Conservation (phyloP, 108 stramenopile genomes). For the Nitzschia inconspicua region DNA sequence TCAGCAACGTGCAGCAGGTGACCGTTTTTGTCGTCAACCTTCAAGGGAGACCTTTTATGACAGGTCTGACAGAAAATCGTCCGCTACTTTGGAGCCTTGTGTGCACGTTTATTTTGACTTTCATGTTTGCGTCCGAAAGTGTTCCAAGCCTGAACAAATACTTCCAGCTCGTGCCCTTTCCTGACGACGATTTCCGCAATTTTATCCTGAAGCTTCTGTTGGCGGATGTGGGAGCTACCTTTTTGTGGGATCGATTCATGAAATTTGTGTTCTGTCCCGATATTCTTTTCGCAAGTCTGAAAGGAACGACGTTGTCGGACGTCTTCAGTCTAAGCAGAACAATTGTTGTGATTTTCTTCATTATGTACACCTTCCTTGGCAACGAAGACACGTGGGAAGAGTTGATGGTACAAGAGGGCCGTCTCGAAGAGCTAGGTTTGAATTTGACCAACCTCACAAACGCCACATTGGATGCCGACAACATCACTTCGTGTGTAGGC, state of each 20-base stretch:
- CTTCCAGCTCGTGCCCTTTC: slow-evolving; percentile 97
- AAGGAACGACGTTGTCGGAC: slow-evolving; percentile 86
- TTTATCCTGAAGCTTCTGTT: slow-evolving; percentile 78
- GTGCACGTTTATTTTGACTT: slow-evolving; percentile 85
- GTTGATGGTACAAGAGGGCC: slow-evolving; percentile 68
- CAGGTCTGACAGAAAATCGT: slow-evolving; percentile 92
- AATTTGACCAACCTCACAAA: slow-evolving; percentile 32
- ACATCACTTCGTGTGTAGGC: slow-evolving; percentile 1
- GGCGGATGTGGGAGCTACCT: slow-evolving; percentile 76
- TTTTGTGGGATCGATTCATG: slow-evolving; percentile 90
- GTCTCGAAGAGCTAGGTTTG: slow-evolving; percentile 43
- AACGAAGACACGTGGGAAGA: slow-evolving; percentile 80
- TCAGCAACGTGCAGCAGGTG: slow-evolving; percentile 94
- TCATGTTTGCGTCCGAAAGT: slow-evolving; percentile 89
- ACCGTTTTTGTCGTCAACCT: slow-evolving; percentile 97
- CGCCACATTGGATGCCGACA: slow-evolving; percentile 10
- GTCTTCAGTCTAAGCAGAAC: slow-evolving; percentile 65
- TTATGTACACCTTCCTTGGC: slow-evolving; percentile 83
- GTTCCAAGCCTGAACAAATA: slow-evolving; percentile 93
- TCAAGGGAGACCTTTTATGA: slow-evolving; percentile 98
- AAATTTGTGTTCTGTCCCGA: slow-evolving; percentile 88
- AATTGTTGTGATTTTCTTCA: slow-evolving; percentile 65
- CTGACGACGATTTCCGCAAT: slow-evolving; percentile 87
- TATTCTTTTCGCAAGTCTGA: slow-evolving; percentile 87
- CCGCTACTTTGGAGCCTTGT: slow-evolving; percentile 91